Evolutionary conservation across 2,329 filamentous ascomycete genomes (phyloP), one percentile per base, ranked within the genome.

Genomic region (Nigrospora oryzae): DNA sequence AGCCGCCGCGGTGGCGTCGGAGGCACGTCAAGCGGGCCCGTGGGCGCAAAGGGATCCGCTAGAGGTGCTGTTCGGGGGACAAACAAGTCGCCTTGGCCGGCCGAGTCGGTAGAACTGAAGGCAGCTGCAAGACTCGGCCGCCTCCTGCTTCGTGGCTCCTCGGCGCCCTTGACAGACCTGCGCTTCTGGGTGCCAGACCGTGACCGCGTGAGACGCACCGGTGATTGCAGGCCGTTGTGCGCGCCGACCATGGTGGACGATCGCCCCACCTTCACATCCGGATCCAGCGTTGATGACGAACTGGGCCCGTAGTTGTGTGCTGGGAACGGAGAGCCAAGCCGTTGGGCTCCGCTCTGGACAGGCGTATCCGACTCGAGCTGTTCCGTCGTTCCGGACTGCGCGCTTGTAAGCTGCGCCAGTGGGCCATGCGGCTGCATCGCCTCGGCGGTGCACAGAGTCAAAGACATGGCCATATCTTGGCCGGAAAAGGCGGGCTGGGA

Each of bases 391-490:
- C 62, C 61, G 4, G 57, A 52, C 4, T 57, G 60, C 3, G 73
- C 74, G 44, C 64, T 65, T n/a, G 76, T 73, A 36, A 84, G 68
- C 52, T 77, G 75, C 3, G 80, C 79, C 44, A 85, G 56, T 11
- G 79, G 77, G 3, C 78, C 80, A 43, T 76, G 66, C 0, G 73
- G 75, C 52, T 83, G 75, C 81, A 85, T 84, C 2, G 73, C 73
- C 36, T 82, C 77, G 2, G 80, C 73, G 1, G 81, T 84, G 63
- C 77, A 81, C 30, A 83, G 64, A 2, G 73, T 70, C 43, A 85
- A 67, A 11, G 81, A 84, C 55, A 83, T 64, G 36, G 74, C 70
- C 71, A 85, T 81, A 49, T 83, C 80, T 36, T 74, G 71, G 11
- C 73, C 74, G 2, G 71, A 77, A 56, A 84, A 84, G 11, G 74